phyloP scores from a whole-genome alignment of 1,139 yeast species.

The Blastobotrys elegans region DNA sequence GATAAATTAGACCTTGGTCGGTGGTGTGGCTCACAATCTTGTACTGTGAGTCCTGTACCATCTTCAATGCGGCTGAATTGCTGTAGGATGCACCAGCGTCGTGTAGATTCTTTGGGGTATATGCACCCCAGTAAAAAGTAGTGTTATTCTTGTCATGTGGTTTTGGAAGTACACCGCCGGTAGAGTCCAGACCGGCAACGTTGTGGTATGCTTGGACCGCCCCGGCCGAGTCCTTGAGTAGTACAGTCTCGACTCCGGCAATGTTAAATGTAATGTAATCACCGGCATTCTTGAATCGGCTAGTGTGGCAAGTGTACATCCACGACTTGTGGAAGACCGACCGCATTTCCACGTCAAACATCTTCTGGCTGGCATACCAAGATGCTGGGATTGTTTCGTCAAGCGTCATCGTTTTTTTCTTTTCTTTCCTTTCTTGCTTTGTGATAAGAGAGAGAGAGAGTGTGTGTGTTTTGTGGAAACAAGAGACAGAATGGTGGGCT shows the following conservation, averaged over 20 bases:
- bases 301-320: constrained; percentile 10
- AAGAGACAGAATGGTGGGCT: not conserved
- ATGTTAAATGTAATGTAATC: constrained; percentile 9
- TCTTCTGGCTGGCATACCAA: constrained; percentile 12
- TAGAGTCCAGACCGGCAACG: constrained; percentile 5
- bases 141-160: constrained; percentile 1
- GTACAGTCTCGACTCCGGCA: constrained; percentile 9
- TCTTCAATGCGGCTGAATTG: not conserved
- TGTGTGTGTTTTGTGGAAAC: not conserved
- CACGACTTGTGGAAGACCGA: constrained; percentile 13
- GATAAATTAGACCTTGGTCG: constrained; percentile 10
- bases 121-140: constrained; percentile 1
- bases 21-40: constrained; percentile 4
- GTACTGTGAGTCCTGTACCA: constrained; percentile 8
- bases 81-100: not conserved
- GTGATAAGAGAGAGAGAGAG: not conserved
- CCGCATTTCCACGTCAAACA: constrained; percentile 13
- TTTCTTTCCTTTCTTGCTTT: not conserved
- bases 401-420: not conserved
- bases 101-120: not conserved
- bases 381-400: constrained; percentile 13
- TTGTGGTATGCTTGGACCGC: constrained; percentile 8
- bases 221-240: constrained; percentile 7
- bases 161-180: not conserved
- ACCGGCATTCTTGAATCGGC: constrained; percentile 7